These are phyloP conservation scores for Trichoderma sp. DNA, from an alignment of 2,329 filamentous ascomycete genomes.

Conservation along the genomic window DNA sequence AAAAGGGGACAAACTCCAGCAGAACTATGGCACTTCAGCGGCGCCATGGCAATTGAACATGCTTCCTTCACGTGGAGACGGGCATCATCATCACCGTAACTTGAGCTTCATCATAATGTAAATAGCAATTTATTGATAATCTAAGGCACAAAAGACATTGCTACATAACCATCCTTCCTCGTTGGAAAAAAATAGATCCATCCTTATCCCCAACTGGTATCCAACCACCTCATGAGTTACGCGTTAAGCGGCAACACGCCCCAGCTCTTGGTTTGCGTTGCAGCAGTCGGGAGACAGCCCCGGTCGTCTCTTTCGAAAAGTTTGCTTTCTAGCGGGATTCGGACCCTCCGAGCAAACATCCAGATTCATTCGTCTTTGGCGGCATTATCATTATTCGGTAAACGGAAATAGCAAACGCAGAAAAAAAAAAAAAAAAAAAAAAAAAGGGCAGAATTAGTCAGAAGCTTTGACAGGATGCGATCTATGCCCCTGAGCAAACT, in stretches of 20 bases:
- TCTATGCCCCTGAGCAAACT: neutral
- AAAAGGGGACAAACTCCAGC: neutral
- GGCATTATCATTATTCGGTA: constrained; percentile 1
- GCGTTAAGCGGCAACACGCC: constrained; percentile 29
- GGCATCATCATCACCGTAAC: neutral
- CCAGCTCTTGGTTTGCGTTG: constrained; percentile 42
- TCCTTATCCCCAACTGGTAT: neutral
- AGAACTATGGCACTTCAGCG: neutral
- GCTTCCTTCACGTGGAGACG: neutral
- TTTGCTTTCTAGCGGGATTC: neutral
- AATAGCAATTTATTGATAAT: neutral
- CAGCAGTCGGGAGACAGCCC: neutral
- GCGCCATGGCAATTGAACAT: neutral
- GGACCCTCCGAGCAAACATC: constrained; percentile 7
- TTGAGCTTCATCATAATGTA: neutral
- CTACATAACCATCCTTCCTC: neutral
- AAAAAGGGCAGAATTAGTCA: neutral
- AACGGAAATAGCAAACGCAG: neutral
- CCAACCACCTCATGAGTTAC: constrained; percentile 26
- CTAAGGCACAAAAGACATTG: neutral
- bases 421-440: neutral
- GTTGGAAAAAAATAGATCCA: neutral
- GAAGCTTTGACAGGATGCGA: neutral
- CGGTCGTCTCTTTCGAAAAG: neutral
- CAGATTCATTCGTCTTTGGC: neutral